Base-by-base conservation (phyloP, 75 land plant species). In the Azolla pinnata region DNA sequence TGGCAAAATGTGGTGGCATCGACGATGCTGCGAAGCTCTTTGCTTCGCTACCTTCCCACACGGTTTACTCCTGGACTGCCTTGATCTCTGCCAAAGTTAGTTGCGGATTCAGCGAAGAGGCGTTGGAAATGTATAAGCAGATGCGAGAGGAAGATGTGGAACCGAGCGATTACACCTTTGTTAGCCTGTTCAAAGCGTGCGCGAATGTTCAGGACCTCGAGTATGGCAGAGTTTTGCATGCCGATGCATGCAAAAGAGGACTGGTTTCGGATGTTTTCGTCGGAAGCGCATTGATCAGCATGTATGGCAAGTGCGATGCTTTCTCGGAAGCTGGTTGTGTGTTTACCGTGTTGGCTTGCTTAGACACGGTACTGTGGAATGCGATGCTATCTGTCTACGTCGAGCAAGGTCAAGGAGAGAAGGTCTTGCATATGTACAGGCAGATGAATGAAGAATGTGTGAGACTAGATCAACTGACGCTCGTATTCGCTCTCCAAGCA, bases 281-380 rank as follows among this genome's bases (percentile, higher is more conserved):
- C 2, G 38, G 64, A 12, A 75, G 68, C 51, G 42, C 78, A 30
- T 56, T 75, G 5, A 27, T 69, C 3, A 64, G 62, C 44, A 64
- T 75, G 69, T 75, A 75, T 61, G 68, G 51, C 7, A 75, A 75
- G 44, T 75, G 78, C 38, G 67, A 60, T 14, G 30, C 33, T 29
- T 26, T 65, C 1, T 0, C 16, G 30, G 67, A 55, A 24, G 59
- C 59, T 18, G 44, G 31, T 45, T 17, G 30, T 32, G 67, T 65
- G 2, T 65, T 65, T 55, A 50, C 32, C 23, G 2, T 18, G 24
- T 29, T 65, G 44, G 52, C 17, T 5, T 2, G 14, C 3, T 24
- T 1, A 17, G 67, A 65, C 44, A 30, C 27, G 3, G 54, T 27
- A 9, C 12, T 29, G 27, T 67, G 69, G 69, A 67, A 44, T 44